phyloP scores from a whole-genome alignment of 768 basidiomycete species.

The Chalciporus piperatus region DNA sequence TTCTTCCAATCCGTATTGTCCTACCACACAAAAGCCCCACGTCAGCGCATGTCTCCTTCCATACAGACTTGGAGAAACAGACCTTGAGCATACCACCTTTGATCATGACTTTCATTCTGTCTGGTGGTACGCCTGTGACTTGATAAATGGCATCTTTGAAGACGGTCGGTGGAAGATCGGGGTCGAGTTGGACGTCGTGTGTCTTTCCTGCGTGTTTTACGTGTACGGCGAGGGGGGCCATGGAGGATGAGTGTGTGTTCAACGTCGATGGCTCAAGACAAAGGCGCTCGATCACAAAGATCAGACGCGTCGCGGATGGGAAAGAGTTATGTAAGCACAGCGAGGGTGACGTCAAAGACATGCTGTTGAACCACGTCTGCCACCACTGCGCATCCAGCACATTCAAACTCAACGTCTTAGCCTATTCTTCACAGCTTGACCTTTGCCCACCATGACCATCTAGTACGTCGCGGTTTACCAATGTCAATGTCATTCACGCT shows the following conservation, averaged over 20 bases:
- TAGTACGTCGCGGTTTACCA: slow-evolving; percentile 32
- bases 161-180: slow-evolving; percentile 58
- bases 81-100: slow-evolving; percentile 92
- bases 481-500: no score
- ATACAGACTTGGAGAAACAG: background rate
- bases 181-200: slow-evolving; percentile 68
- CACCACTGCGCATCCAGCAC: background rate
- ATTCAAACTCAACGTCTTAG: background rate
- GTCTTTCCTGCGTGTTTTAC: slow-evolving; percentile 90
- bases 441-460: slow-evolving; percentile 42
- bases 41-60: background rate
- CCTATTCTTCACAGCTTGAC: slow-evolving; percentile 2
- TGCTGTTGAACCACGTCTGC: slow-evolving; percentile 16
- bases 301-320: slow-evolving; percentile 30
- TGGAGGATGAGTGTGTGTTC: slow-evolving; percentile 23
- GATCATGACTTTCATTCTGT: slow-evolving; percentile 97
- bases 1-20: slow-evolving; percentile 88
- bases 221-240: slow-evolving; percentile 71
- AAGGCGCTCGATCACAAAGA: slow-evolving; percentile 2
- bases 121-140: slow-evolving; percentile 80
- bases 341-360: slow-evolving; percentile 27
- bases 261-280: background rate
- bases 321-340: slow-evolving; percentile 26
- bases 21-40: slow-evolving; percentile 36
- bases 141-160: slow-evolving; percentile 87